Conservation (phyloP, 2,329 filamentous ascomycete genomes). For the Colletotrichum navitas region DNA sequence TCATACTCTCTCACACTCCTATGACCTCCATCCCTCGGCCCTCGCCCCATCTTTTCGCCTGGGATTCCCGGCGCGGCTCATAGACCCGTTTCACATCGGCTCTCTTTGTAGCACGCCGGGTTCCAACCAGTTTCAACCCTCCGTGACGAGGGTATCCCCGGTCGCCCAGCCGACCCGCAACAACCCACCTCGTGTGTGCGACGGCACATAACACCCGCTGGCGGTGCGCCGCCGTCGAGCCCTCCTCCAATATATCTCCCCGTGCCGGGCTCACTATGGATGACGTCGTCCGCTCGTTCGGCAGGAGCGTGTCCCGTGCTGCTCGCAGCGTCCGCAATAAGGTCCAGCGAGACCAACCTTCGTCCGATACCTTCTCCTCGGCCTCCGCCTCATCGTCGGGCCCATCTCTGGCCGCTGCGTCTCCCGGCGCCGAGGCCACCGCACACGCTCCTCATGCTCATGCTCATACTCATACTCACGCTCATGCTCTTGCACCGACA, state of each 20-base stretch:
- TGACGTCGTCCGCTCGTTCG: constrained; percentile 35
- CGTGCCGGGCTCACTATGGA: constrained; percentile 35
- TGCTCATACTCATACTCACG: background rate
- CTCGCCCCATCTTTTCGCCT: constrained; percentile 6
- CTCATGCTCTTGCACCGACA: background rate
- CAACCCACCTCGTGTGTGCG: background rate
- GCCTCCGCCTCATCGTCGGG: constrained; percentile 18
- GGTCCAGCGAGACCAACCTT: constrained; percentile 28
- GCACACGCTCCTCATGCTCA: constrained; percentile 5
- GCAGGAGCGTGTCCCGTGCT: constrained; percentile 36
- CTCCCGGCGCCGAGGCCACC: constrained; percentile 36
- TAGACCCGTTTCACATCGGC: constrained; percentile 37
- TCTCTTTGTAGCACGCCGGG: constrained; percentile 39
- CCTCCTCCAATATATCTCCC: constrained; percentile 1
- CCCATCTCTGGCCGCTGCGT: constrained; percentile 37
- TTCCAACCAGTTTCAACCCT: constrained; percentile 40
- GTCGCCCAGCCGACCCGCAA: constrained; percentile 25
- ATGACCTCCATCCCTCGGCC: constrained; percentile 20
- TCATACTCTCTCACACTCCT: constrained; percentile 18
- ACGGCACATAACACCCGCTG: constrained; percentile 10
- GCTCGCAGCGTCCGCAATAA: constrained; percentile 34
- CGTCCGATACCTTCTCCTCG: constrained; percentile 10
- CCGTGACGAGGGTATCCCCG: constrained; percentile 39
- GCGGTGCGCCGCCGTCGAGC: constrained; percentile 4
- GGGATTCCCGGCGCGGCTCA: constrained; percentile 33